Evolutionary conservation across 179 eudicot genomes (phyloP).

Genomic region (Actinidia polygama): DNA sequence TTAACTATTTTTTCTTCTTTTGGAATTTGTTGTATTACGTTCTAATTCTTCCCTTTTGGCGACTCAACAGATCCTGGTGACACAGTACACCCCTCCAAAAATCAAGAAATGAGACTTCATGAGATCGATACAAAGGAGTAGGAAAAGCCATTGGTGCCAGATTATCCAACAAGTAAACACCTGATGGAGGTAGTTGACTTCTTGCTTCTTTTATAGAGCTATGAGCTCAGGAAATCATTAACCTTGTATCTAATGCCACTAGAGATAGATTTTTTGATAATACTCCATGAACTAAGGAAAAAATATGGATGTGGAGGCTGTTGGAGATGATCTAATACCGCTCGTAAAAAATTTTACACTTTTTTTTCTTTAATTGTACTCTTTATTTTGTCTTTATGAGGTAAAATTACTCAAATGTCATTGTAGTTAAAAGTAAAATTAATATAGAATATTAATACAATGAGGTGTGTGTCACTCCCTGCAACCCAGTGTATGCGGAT

Average conservation of each 20-base stretch:
- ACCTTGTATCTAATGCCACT: not conserved
- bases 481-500: no score
- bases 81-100: slow-evolving; percentile 35
- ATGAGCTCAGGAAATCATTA: not conserved
- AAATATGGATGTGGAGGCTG: no score
- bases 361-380: no score
- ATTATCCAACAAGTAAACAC: slow-evolving; percentile 47
- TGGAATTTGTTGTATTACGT: not conserved
- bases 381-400: no score
- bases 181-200: slow-evolving; percentile 52
- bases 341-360: no score
- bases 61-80: slow-evolving; percentile 50
- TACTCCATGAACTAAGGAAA: no score
- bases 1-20: not conserved
- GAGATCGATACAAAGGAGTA: slow-evolving; percentile 93
- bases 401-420: no score
- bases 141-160: slow-evolving; percentile 88
- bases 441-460: no score
- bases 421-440: no score
- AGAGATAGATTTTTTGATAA: no score
- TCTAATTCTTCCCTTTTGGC: slow-evolving; percentile 16
- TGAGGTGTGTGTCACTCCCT: no score
- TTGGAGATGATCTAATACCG: no score
- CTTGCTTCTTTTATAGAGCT: slow-evolving; percentile 1
- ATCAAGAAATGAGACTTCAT: slow-evolving; percentile 73